phyloP scores from a whole-genome alignment of 441 rosid species.

The Adansonia rubrostipa region DNA sequence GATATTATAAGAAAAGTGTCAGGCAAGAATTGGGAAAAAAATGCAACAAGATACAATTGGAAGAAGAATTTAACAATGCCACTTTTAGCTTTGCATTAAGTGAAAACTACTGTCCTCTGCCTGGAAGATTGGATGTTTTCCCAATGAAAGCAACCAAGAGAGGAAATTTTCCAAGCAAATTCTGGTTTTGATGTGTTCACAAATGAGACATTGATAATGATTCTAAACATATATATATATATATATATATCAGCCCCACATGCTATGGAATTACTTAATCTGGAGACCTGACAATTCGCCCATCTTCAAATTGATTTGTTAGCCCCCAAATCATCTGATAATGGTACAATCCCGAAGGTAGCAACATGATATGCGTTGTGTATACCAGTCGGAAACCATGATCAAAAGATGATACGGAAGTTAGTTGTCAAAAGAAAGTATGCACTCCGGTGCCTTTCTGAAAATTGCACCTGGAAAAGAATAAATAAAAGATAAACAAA shows the following conservation, averaged over 20 bases:
- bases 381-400: background rate
- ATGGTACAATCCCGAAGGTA: background rate
- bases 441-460: background rate
- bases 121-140: background rate
- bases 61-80: conserved; percentile 1
- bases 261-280: background rate
- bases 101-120: background rate
- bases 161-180: background rate
- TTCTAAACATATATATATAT: background rate
- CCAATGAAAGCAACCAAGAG: background rate
- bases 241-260: background rate
- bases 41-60: background rate
- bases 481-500: background rate
- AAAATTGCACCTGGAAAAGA: conserved; percentile 22
- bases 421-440: background rate
- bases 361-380: background rate
- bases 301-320: too few relatives aligned
- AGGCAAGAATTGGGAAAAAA: background rate
- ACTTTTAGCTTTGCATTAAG: background rate
- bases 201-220: background rate
- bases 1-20: background rate
- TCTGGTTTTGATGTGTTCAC: background rate
- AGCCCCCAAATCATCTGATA: background rate
- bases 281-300: background rate
- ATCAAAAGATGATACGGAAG: background rate